Base-by-base conservation (phyloP, 2,329 filamentous ascomycete genomes). In the Aspergillus pseudoglaucus region DNA sequence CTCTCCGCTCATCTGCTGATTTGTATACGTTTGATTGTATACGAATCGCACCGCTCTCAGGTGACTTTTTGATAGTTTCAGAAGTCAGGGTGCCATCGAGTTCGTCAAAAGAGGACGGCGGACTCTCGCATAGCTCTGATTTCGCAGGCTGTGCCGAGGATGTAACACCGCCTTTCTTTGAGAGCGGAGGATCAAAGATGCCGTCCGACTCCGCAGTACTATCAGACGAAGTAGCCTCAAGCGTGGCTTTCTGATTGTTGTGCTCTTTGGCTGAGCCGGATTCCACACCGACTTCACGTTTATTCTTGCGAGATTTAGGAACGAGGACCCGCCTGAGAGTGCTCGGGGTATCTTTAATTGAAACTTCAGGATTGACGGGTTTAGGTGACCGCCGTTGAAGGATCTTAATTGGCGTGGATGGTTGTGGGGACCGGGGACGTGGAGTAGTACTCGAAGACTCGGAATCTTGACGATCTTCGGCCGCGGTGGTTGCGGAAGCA, bases 31-130 rank as follows among this genome's bases (percentile, higher is more conserved):
- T 44, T 14, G 61, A 51, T 17, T 53, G 55, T 12, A 62, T 47
- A 23, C 48, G 55, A 14, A 50, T 47, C 10, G 47, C 45, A 3
- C 54, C 50, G n/a, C 44, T 48, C 17, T 30, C 52, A 7, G 47
- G 50, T 6, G 53, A 37, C 8, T 41, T 48, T 41, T 57, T 56
- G 37, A 57, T 33, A 15, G 41, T 44, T 15, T 55, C 54, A 8
- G 58, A 41, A 32, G 47, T 47, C 18, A 58, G 45, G 18, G 42
- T 38, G n/a, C 51, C 53, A 2, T 60, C 56, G 17, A 30, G 15
- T 17, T 68, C 66, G 18, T 69, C 65, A 39, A 55, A 68, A 37
- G 66, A 68, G 2, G 66, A 69, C 6, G 65, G 63, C 0, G 66
- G 64, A 2, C 63, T 69, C 32, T 63, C 59, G 23, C 52, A 49